These are phyloP conservation scores for Achaetomium macrosporum DNA, from an alignment of 2,329 filamentous ascomycete species.

Conservation along the genomic window DNA sequence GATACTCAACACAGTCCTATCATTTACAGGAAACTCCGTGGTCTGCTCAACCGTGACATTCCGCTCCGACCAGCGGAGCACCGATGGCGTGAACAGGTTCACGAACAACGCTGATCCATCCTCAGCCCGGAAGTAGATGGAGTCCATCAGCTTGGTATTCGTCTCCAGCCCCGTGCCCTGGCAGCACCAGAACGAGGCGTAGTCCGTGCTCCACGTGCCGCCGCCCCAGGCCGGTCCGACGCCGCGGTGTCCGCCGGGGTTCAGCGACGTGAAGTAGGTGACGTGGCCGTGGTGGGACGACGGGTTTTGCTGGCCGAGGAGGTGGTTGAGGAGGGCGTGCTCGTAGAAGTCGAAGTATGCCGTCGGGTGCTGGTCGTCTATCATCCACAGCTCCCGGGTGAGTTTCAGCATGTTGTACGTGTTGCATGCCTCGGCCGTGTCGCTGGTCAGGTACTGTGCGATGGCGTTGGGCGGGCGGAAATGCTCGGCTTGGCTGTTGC, in stretches of 20 bases:
- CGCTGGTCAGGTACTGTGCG: slow-evolving; percentile 36
- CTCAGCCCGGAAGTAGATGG: slow-evolving; percentile 43
- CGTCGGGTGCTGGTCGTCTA: slow-evolving; percentile 33
- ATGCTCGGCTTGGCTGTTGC: slow-evolving; percentile 49
- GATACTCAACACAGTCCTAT: slow-evolving; percentile 36
- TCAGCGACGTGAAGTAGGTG: slow-evolving; percentile 48
- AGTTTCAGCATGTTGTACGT: slow-evolving; percentile 54
- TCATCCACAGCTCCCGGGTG: slow-evolving; percentile 44
- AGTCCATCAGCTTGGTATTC: slow-evolving; percentile 49
- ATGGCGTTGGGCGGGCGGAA: slow-evolving; percentile 44
- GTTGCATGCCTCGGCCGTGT: slow-evolving; percentile 49
- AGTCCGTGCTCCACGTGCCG: slow-evolving; percentile 49
- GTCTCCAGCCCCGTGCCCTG: slow-evolving; percentile 47
- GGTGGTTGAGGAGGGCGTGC: slow-evolving; percentile 43
- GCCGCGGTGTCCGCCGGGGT: slow-evolving; percentile 41
- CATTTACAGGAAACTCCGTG: slow-evolving; percentile 38
- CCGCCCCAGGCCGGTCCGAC: slow-evolving; percentile 49
- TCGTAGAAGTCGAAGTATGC: slow-evolving; percentile 51
- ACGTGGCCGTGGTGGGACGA: slow-evolving; percentile 41
- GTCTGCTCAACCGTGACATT: slow-evolving; percentile 37
- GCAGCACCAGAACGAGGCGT: slow-evolving; percentile 49
- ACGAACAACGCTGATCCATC: slow-evolving; percentile 36
- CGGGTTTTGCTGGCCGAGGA: slow-evolving; percentile 45
- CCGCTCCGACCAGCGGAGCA: slow-evolving; percentile 38
- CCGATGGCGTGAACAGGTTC: slow-evolving; percentile 45